Conservation (phyloP, 2,329 filamentous ascomycete species). For the Triangularia verruculosa region DNA sequence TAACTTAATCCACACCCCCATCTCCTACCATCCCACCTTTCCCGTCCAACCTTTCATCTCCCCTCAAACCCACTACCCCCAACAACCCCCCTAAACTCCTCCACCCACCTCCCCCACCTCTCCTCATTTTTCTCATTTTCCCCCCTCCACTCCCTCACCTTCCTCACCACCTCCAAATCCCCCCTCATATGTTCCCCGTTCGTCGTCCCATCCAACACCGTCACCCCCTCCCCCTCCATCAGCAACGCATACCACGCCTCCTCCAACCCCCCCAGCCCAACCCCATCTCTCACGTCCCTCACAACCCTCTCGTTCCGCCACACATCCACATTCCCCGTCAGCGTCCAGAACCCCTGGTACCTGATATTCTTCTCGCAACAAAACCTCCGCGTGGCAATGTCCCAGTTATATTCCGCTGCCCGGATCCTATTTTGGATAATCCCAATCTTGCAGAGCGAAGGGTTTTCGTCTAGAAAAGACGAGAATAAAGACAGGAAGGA, state of each 20-base stretch:
- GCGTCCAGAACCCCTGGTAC: constrained; percentile 56
- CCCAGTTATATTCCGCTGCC: constrained; percentile 51
- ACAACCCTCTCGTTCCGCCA: constrained; percentile 32
- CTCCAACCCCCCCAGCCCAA: constrained; percentile 8
- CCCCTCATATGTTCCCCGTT: constrained; percentile 47
- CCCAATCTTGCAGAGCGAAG: constrained; percentile 39
- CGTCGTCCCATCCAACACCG: constrained; percentile 47
- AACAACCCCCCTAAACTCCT: constrained; percentile 42
- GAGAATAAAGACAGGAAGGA: constrained; percentile 53
- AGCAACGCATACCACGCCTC: constrained; percentile 27
- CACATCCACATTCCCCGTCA: constrained; percentile 46
- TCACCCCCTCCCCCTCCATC: constrained; percentile 15
- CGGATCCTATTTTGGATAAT: constrained; percentile 78
- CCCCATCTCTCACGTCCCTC: constrained; percentile 12
- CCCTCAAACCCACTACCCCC: neutral
- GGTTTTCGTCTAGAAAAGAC: constrained; percentile 39
- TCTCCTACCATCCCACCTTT: neutral
- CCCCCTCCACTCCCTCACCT: constrained; percentile 41
- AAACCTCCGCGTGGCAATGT: constrained; percentile 39
- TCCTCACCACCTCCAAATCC: constrained; percentile 45
- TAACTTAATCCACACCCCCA: too few relatives aligned
- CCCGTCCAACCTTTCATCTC: neutral
- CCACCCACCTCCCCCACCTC: constrained; percentile 48
- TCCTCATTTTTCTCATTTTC: constrained; percentile 35
- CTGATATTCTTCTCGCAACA: constrained; percentile 33